Percentiles rank a stretch among this genome's conserved stretches.
Conservation (phyloP, 768 basidiomycete genomes). For the Wakefieldia striispora region DNA sequence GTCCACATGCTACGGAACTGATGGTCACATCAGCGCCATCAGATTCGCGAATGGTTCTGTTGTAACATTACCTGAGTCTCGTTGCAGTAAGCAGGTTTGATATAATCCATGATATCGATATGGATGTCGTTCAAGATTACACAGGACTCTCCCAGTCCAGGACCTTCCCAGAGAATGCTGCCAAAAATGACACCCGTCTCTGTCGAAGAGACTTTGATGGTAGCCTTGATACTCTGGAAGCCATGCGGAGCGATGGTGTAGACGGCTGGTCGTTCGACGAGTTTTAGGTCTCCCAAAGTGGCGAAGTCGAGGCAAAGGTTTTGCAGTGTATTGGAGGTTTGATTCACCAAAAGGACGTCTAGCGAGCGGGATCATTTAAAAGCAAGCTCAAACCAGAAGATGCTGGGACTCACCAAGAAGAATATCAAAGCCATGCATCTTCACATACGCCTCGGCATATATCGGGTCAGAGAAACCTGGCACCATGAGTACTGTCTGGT, state of each 20-base stretch:
- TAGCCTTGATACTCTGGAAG: conserved; percentile 98
- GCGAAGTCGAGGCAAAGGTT: conserved; percentile 98
- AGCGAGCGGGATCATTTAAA: neutral
- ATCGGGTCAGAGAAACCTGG: conserved; percentile 96
- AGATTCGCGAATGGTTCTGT: neutral
- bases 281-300: conserved; percentile 93
- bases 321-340: conserved; percentile 90
- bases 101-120: conserved; percentile 77
- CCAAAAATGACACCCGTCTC: conserved; percentile 99
- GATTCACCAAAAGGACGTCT: conserved; percentile 97
- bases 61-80: conserved; percentile 72
- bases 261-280: conserved; percentile 92
- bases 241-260: conserved; percentile 94
- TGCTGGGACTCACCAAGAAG: conserved; percentile 59
- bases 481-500: neutral
- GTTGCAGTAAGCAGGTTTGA: conserved; percentile 77
- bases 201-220: conserved; percentile 96
- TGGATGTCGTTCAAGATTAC: conserved; percentile 97
- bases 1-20: conserved; percentile 99
- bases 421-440: conserved; percentile 97
- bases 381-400: neutral
- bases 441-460: conserved; percentile 96
- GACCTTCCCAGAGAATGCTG: conserved; percentile 94
- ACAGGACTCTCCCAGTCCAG: conserved; percentile 81
- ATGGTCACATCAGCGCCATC: conserved; percentile 2